A percentile compares a stretch with the other conserved stretches of the same genome.
phyloP scores from a whole-genome alignment of 345 rosid genomes.

The Euphorbia lathyris region DNA sequence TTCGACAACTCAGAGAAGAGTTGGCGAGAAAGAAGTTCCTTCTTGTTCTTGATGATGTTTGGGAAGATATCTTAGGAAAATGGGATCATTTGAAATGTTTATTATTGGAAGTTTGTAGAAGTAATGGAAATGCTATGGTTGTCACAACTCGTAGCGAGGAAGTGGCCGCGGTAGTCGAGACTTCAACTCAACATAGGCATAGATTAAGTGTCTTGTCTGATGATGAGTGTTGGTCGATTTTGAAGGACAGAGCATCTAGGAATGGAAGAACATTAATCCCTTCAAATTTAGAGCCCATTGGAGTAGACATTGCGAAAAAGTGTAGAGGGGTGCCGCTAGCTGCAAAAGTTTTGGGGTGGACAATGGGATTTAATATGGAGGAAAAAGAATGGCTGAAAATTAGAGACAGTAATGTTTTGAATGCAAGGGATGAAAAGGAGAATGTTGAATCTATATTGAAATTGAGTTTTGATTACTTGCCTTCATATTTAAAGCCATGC shows the following conservation, averaged over 20 bases:
- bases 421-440: neutral
- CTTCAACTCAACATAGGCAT: neutral
- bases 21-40: slow-evolving; percentile 12
- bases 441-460: slow-evolving; percentile 6
- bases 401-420: slow-evolving; percentile 8
- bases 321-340: slow-evolving; percentile 27
- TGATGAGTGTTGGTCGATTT: slow-evolving; percentile 20
- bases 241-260: neutral
- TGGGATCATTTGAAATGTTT: slow-evolving; percentile 12
- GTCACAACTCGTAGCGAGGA: slow-evolving; percentile 20
- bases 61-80: neutral
- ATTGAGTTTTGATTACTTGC: slow-evolving; percentile 16
- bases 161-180: slow-evolving; percentile 11
- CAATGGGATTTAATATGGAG: neutral
- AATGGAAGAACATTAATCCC: neutral
- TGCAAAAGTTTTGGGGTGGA: slow-evolving; percentile 14
- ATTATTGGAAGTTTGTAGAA: neutral
- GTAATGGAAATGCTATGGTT: slow-evolving; percentile 6
- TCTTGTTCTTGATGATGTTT: slow-evolving; percentile 4
- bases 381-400: slow-evolving; percentile 8
- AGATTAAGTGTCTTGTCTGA: neutral
- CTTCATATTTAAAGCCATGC: slow-evolving; percentile 7
- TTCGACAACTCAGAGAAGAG: neutral
- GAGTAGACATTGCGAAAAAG: slow-evolving; percentile 16
- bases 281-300: slow-evolving; percentile 14